Evolutionary conservation across 1,284 basidiomycete genomes (phyloP), one percentile per base, ranked within the genome.

Genomic region (Puccinia horiana): DNA sequence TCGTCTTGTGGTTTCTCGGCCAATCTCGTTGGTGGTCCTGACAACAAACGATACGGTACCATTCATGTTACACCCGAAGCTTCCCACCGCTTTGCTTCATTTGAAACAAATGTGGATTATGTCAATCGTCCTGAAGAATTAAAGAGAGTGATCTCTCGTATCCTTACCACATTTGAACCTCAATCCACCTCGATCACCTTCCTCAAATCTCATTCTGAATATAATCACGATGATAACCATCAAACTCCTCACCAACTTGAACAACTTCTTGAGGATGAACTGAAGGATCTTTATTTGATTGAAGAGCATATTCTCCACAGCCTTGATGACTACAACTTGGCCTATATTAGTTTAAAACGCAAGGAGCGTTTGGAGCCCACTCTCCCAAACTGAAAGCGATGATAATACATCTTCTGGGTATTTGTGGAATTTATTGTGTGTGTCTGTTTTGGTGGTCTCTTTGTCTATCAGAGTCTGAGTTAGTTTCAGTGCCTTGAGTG

Each of bases 51-150:
- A 44, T 99, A 99, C 88, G 98, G 95, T 88, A 99, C 95, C 11
- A 96, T 99, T 83, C 97, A 99, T 87, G 97, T 99, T 76, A 99
- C 97, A 0, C 97, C 97, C 47, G 97, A 99, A 88, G 92, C 93
- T 84, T 96, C 94, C 82, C 98, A 94, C 92, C 96, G 94, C 72
- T 99, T 97, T 87, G 97, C 97, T 73, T 94, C 93, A 85, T 99
- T 99, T 88, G 97, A 99, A 88, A 97, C 95, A 88, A 99, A 99
- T 88, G 91, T 98, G n/a, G 93, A 94, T 4, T 90, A 96, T 32
- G 88, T 88, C 49, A 84, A 84, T 83, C 83, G 83, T 77, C 88
- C 90, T 40, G 85, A 56, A 88, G 42, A 70, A 14, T 23, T 90
- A 93, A 65, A 92, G 94, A 40, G 92, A 94, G 91, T 99, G 82